Evolutionary conservation across 2,329 filamentous ascomycete species (phyloP).

Genomic region (Phaeosphaeriaceae sp.): DNA sequence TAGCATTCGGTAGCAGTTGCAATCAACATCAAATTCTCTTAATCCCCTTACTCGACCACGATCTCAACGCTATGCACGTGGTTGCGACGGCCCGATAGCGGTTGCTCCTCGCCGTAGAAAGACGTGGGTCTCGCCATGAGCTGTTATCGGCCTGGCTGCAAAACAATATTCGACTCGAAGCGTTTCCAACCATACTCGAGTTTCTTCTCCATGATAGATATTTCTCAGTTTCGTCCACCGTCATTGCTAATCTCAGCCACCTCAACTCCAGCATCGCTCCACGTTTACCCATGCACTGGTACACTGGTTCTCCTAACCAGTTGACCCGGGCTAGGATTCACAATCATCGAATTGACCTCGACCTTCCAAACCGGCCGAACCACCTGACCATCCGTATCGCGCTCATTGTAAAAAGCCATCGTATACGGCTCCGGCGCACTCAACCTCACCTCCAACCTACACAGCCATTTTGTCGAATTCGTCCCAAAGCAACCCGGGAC

Average conservation of each 20-base stretch:
- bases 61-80: slow-evolving; percentile 29
- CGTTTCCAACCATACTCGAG: slow-evolving; percentile 14
- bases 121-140: slow-evolving; percentile 16
- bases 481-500: slow-evolving; percentile 44
- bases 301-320: slow-evolving; percentile 6
- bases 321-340: slow-evolving; percentile 19
- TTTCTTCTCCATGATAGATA: slow-evolving; percentile 5
- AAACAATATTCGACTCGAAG: slow-evolving; percentile 1
- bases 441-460: slow-evolving; percentile 23
- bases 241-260: slow-evolving; percentile 27
- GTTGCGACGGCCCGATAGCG: slow-evolving; percentile 27
- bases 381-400: slow-evolving; percentile 4
- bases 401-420: slow-evolving; percentile 37
- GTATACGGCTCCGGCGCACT: slow-evolving; percentile 34
- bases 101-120: slow-evolving; percentile 18
- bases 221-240: slow-evolving; percentile 15
- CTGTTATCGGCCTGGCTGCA: background rate
- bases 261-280: slow-evolving; percentile 27
- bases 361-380: slow-evolving; percentile 34
- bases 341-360: slow-evolving; percentile 38
- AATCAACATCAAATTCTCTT: background rate
- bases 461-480: slow-evolving; percentile 44
- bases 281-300: slow-evolving; percentile 33
- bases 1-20: background rate
- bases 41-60: slow-evolving; percentile 4